These are phyloP conservation scores for Hypoxylon rubiginosum DNA, from an alignment of 2,329 filamentous ascomycete species.

Conservation along the genomic window DNA sequence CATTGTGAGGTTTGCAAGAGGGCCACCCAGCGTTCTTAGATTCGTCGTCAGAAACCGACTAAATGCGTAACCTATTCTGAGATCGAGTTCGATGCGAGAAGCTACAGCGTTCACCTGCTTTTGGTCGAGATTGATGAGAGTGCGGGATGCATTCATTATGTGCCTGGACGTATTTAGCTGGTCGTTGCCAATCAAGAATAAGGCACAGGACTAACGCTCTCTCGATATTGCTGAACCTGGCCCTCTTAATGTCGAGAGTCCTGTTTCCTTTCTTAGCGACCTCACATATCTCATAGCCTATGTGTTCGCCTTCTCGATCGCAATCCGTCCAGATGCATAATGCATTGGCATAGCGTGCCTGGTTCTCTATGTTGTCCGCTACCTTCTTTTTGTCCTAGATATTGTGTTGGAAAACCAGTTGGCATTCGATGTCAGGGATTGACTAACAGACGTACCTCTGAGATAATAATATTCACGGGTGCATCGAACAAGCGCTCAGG, in stretches of 20 bases:
- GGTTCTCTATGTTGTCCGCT: constrained; percentile 84
- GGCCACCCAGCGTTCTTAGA: constrained; percentile 78
- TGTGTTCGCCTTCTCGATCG: constrained; percentile 96
- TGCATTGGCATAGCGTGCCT: constrained; percentile 78
- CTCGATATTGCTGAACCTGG: constrained; percentile 96
- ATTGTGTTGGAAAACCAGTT: constrained; percentile 31
- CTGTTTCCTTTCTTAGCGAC: constrained; percentile 82
- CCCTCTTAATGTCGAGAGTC: constrained; percentile 83
- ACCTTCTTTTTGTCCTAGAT: constrained; percentile 81
- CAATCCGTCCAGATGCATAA: constrained; percentile 99
- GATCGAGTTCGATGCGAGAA: constrained; percentile 90
- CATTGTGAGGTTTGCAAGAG: constrained; percentile 74
- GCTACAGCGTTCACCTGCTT: constrained; percentile 88
- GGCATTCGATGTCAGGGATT: background rate
- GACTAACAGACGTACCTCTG: constrained; percentile 68
- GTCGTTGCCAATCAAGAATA: background rate
- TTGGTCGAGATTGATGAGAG: constrained; percentile 84
- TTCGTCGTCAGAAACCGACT: constrained; percentile 87
- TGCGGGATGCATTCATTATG: constrained; percentile 84
- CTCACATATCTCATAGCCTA: constrained; percentile 89
- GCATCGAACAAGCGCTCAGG: constrained; percentile 86
- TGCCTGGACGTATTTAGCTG: constrained; percentile 68
- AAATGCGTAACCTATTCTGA: constrained; percentile 92
- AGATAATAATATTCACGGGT: constrained; percentile 76
- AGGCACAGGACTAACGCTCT: constrained; percentile 72